phyloP scores from a whole-genome alignment of 75 land plant genomes.

The Pinus tabuliformis region DNA sequence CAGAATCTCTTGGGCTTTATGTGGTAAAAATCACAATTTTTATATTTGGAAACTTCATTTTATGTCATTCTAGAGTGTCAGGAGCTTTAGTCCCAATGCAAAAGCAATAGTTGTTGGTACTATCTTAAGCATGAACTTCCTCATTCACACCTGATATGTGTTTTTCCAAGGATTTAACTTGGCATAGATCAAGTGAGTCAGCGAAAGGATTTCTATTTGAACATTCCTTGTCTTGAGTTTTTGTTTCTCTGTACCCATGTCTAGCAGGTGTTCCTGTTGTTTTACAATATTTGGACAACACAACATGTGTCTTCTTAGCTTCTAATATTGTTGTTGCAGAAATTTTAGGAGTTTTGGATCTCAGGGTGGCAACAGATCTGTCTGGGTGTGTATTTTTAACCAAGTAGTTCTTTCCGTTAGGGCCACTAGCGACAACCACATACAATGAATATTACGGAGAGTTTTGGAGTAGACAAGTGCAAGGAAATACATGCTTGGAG shows the following conservation, averaged over 20 bases:
- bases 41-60: constrained; percentile 3
- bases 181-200: not conserved
- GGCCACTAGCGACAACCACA: not conserved
- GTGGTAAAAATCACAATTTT: not conserved
- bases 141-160: too few relatives aligned
- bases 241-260: not conserved
- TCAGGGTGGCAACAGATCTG: not conserved
- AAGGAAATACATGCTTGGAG: too few relatives aligned
- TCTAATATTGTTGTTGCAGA: not conserved
- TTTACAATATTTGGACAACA: constrained; percentile 2
- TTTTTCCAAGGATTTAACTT: not conserved
- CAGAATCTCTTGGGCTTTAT: constrained; percentile 4
- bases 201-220: not conserved
- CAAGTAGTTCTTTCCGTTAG: not conserved
- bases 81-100: not conserved
- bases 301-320: not conserved
- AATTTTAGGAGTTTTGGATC: not conserved
- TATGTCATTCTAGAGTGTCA: not conserved
- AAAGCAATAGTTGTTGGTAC: not conserved
- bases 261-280: not conserved
- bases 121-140: not conserved
- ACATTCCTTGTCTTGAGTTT: not conserved
- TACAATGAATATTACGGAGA: too few relatives aligned
- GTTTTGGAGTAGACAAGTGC: too few relatives aligned
- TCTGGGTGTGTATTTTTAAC: not conserved